These are phyloP conservation scores for Artemisia argyi DNA, from an alignment of 129 eudicot genomes.

Conservation along the genomic window DNA sequence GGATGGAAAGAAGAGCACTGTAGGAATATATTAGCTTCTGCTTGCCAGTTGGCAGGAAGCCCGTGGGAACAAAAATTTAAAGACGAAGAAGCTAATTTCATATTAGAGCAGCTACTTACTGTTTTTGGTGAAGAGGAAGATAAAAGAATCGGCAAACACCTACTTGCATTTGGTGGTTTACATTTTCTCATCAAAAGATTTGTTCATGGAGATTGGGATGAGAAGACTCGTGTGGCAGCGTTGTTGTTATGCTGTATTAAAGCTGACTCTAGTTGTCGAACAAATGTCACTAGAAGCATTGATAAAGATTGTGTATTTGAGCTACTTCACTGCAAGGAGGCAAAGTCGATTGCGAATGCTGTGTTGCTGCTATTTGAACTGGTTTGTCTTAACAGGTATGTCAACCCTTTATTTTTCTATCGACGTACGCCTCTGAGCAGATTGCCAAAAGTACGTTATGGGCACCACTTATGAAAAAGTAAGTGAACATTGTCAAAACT, in stretches of 20 bases:
- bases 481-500: background rate
- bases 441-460: background rate
- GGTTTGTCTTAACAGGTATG: constrained; percentile 8
- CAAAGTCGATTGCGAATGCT: background rate
- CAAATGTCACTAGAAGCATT: constrained; percentile 3
- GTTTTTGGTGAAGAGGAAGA: constrained; percentile 1
- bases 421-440: background rate
- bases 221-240: constrained; percentile 1
- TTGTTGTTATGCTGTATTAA: constrained; percentile 5
- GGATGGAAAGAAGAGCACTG: constrained; percentile 3
- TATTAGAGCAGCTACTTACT: constrained; percentile 6
- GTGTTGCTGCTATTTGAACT: constrained; percentile 7
- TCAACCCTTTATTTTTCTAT: background rate
- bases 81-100: constrained; percentile 8
- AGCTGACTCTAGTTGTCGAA: background rate
- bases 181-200: background rate
- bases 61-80: constrained; percentile 1
- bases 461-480: background rate
- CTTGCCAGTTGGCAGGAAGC: constrained; percentile 7
- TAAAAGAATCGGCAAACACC: background rate
- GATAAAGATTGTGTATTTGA: background rate
- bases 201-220: background rate
- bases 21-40: background rate
- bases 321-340: constrained; percentile 7
- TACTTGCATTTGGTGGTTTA: background rate